Evolutionary conservation across 495 filamentous ascomycete species (phyloP), one percentile per base, ranked within the genome.

Genomic region (Lasiosphaeria miniovina): DNA sequence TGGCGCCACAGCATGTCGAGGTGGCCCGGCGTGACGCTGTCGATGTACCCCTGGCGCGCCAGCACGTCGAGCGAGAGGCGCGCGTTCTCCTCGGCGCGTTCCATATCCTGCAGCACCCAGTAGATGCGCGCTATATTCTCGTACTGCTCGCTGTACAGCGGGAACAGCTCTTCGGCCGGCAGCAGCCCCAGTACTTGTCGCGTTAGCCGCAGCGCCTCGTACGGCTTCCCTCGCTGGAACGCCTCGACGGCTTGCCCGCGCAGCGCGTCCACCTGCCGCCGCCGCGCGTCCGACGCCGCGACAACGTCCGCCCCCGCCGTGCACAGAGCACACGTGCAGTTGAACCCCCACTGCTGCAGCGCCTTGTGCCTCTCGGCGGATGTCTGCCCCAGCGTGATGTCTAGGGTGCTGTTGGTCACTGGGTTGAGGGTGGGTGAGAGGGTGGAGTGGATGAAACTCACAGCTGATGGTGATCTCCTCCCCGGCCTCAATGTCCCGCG

Each of bases 401-500:
- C 73, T 72, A 49, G 38, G 50, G 6, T 58, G 38, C 36, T 4
- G 31, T 56, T 8, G 60, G 52, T 41, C 0, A n/a, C 8, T 48
- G 9, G 32, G 7, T 11, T 17, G 34, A 4, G 53, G n/a, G 12
- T 12, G 32, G 8, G 14, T 49, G 2, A 24, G 32, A 31, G 53
- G 32, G 33, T 4, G 7, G 9, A 4, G 6, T 14, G 24, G 24
- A 24, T 1, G 17, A n/a, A 40, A 32, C 72, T 50, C 61, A 75
- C 73, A 78, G 51, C 71, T 75, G 52, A 75, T 74, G 41, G 72
- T 74, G 24, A 77, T 74, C 51, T 77, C 75, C 31, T 77, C 75
- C 32, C 75, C 75, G 0, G 64, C 54, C 17, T 61, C 38, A 32
- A 77, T 75, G 57, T 75, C 73, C 38, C 59, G 52, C 6, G 64